Base-by-base conservation (phyloP, 176 grass and related monocot species). In the Lolium rigidum region DNA sequence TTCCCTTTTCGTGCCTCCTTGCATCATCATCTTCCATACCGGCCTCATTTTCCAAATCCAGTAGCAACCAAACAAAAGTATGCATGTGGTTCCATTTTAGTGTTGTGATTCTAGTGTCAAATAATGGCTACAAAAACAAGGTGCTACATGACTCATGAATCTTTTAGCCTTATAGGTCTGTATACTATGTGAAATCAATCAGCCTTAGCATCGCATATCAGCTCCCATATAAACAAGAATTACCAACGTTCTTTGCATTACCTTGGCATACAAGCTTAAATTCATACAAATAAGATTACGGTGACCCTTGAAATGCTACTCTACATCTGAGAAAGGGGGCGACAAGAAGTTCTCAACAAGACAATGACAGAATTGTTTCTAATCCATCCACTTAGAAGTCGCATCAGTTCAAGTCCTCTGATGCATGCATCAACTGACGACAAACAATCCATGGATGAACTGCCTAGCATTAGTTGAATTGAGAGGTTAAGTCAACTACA, bases 401-500 rank as follows among this genome's bases (percentile, higher is more conserved):
- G 80, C 31, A 74, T 18, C 9, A 3, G 15, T 26, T 56, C 46
- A 68, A 51, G 15, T 21, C 14, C 15, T 17, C 56, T 10, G 55
- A 56, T 18, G 7, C 51, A 64, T 35, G 35, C 28, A 55, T 84
- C 74, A 46, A 17, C 20, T 65, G 49, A 28, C 4, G 55, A 10
- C 28, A 44, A 81, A 3, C 50, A 49, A 82, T 21, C 25, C 39
- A 70, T n/a, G 20, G 3, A 58, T 67, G 9, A 63, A 63, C 47
- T 21, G 16, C 0, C 78, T 82, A 86, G 67, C 51, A 67, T 68
- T 49, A 84, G 52, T 86, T 21, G 70, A 68, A 35, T 35, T 59
- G 58, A 60, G 75, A 60, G 79, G 47, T n/a, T 56, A 69, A 84
- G 26, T 66, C 49, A 78, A 46, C 71, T 63, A 44, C 5, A 50